Conservation (phyloP, 768 basidiomycete genomes). For the Myochromella boudieri region DNA sequence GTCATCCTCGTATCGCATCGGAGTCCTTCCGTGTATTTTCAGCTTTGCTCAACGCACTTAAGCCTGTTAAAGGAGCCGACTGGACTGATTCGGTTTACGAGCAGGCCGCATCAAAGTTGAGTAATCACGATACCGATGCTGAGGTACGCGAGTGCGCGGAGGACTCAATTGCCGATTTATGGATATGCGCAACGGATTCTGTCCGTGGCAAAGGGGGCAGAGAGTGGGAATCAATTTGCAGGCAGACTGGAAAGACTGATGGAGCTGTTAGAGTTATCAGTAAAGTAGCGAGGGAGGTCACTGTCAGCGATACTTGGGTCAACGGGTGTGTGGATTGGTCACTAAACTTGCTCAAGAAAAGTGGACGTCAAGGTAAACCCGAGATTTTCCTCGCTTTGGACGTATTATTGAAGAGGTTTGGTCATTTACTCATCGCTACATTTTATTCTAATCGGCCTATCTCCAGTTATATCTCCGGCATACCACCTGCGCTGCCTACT, state of each 20-base stretch:
- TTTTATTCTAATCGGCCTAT: background rate
- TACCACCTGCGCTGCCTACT: conserved; percentile 59
- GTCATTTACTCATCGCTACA: conserved; percentile 2
- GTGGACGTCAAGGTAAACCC: conserved; percentile 72
- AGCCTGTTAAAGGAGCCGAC: conserved; percentile 61
- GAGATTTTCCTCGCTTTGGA: conserved; percentile 81
- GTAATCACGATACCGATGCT: conserved; percentile 83
- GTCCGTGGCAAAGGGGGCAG: conserved; percentile 60
- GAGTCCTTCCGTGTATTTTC: conserved; percentile 90
- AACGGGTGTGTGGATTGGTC: conserved; percentile 78
- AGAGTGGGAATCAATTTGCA: conserved; percentile 82
- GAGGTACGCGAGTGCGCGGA: conserved; percentile 87
- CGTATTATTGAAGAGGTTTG: conserved; percentile 66
- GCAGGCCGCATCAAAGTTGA: conserved; percentile 69
- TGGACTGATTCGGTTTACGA: conserved; percentile 78
- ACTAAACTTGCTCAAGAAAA: conserved; percentile 72
- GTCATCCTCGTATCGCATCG: conserved; percentile 85
- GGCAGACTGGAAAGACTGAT: conserved; percentile 67
- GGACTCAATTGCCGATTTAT: conserved; percentile 80
- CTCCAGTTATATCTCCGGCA: conserved; percentile 36
- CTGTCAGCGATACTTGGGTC: conserved; percentile 76
- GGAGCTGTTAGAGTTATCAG: conserved; percentile 81
- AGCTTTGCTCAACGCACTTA: conserved; percentile 71
- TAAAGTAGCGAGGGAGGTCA: conserved; percentile 76
- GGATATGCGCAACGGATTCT: conserved; percentile 81